Evolutionary conservation across 768 basidiomycete genomes (phyloP).

Genomic region (Saitozyma podzolica): DNA sequence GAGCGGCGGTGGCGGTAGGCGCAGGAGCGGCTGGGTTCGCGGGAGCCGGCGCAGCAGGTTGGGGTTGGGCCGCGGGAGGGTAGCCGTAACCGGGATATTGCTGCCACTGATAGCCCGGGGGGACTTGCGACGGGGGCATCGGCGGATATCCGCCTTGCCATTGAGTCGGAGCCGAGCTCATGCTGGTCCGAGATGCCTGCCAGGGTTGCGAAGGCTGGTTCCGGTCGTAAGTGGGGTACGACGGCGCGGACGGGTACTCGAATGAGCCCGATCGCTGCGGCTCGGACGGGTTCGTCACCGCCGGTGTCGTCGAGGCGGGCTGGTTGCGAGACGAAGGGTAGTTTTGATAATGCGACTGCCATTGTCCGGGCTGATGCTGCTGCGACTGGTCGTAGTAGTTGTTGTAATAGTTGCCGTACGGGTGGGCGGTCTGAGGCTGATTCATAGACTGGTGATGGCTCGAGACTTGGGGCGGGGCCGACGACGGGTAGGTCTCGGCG

Average conservation of each 20-base stretch:
- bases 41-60: not conserved
- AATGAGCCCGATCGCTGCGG: no score
- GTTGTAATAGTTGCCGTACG: constrained; percentile 14
- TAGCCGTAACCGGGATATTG: constrained; percentile 7
- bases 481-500: constrained; percentile 17
- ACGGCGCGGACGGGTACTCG: no score
- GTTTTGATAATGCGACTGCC: not conserved
- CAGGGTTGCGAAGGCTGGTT: no score
- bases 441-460: constrained; percentile 3
- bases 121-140: constrained; percentile 2
- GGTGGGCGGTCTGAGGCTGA: constrained; percentile 21
- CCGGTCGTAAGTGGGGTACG: no score
- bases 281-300: no score
- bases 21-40: constrained; percentile 5
- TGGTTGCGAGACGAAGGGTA: no score
- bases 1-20: not conserved
- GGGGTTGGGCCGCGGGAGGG: not conserved
- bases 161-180: no score
- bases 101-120: constrained; percentile 7
- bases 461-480: constrained; percentile 23
- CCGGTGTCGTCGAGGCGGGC: no score
- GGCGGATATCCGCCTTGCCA: not conserved
- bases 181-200: no score
- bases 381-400: constrained; percentile 25
- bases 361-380: constrained; percentile 2